phyloP scores from a whole-genome alignment of 345 rosid genomes.

The Sapria himalayana region DNA sequence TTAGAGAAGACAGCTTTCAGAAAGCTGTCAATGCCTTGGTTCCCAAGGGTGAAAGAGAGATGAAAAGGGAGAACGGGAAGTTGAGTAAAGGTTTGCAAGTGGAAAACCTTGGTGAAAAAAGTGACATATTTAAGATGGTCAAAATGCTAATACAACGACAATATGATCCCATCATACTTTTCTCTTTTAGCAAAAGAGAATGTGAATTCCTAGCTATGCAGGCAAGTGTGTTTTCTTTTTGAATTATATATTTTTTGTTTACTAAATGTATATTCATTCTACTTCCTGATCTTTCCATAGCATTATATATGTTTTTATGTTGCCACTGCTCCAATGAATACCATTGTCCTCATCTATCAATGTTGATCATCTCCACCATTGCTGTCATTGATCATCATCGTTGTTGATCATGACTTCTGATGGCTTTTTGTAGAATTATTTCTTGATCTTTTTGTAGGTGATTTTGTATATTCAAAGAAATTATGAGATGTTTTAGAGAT shows the following conservation, averaged over 20 bases:
- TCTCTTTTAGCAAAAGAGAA: constrained; percentile 95
- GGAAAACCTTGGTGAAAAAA: constrained; percentile 82
- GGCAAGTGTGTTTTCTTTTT: constrained; percentile 21
- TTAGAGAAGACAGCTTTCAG: constrained; percentile 89
- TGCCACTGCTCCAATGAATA: too few species aligned
- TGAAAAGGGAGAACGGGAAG: constrained; percentile 59
- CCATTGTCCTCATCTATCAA: too few species aligned
- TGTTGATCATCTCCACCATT: too few species aligned
- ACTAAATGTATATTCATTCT: too few species aligned
- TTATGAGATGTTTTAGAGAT: too few species aligned
- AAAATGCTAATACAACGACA: constrained; percentile 93
- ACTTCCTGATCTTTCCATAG: too few species aligned
- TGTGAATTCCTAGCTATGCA: constrained; percentile 98
- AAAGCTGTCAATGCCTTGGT: constrained; percentile 74
- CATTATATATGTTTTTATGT: too few species aligned
- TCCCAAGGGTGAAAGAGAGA: constrained; percentile 48
- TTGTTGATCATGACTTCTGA: too few species aligned
- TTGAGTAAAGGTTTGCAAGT: constrained; percentile 43
- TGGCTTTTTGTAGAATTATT: too few species aligned
- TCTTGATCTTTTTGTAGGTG: too few species aligned
- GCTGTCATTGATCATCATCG: too few species aligned
- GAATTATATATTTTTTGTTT: background rate
- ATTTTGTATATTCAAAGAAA: too few species aligned
- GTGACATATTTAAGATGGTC: constrained; percentile 92
- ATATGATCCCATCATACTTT: constrained; percentile 90